A percentile compares a stretch with the other conserved stretches of the same genome.
These are phyloP conservation scores for Ceraceosorus guamensis DNA, from an alignment of 1,284 basidiomycete species.

Conservation along the genomic window DNA sequence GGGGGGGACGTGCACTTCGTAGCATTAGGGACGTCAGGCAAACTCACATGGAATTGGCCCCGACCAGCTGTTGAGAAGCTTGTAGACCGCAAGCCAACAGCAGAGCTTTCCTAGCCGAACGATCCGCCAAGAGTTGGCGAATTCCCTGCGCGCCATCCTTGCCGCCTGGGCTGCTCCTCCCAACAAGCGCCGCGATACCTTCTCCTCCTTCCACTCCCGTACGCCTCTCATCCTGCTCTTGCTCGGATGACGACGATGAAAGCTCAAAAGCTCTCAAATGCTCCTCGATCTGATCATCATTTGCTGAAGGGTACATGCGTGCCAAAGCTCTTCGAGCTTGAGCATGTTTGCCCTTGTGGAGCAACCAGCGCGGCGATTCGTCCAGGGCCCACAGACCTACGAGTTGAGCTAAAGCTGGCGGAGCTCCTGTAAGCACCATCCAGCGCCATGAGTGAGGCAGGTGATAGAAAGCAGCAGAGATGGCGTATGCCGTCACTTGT, in stretches of 20 bases:
- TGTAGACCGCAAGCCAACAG: conserved; percentile 26
- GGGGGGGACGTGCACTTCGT: too few relatives aligned
- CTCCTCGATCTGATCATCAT: conserved; percentile 15
- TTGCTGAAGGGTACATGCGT: conserved; percentile 32
- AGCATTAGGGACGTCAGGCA: too few relatives aligned
- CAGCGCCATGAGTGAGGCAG: conserved; percentile 38
- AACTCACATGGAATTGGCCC: conserved; percentile 7
- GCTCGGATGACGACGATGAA: too few relatives aligned
- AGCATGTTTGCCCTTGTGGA: conserved; percentile 20
- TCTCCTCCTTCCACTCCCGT: too few relatives aligned
- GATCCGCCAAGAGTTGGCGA: conserved; percentile 16
- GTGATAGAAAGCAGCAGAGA: conserved; percentile 33
- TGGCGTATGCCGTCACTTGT: conserved; percentile 34
- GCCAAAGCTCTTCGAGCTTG: conserved; percentile 26
- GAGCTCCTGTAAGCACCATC: conserved; percentile 32
- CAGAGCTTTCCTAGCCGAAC: conserved; percentile 19
- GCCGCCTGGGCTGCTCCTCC: too few relatives aligned
- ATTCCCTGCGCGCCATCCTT: neutral
- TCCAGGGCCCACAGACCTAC: conserved; percentile 32
- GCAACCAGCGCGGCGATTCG: conserved; percentile 36
- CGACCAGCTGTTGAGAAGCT: conserved; percentile 5
- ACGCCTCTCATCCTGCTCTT: neutral
- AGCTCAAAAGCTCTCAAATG: neutral
- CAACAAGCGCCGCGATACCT: too few relatives aligned
- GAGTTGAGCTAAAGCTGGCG: conserved; percentile 34